phyloP scores from a whole-genome alignment of 148 eudicot genomes.

The Rhododendron simsii region DNA sequence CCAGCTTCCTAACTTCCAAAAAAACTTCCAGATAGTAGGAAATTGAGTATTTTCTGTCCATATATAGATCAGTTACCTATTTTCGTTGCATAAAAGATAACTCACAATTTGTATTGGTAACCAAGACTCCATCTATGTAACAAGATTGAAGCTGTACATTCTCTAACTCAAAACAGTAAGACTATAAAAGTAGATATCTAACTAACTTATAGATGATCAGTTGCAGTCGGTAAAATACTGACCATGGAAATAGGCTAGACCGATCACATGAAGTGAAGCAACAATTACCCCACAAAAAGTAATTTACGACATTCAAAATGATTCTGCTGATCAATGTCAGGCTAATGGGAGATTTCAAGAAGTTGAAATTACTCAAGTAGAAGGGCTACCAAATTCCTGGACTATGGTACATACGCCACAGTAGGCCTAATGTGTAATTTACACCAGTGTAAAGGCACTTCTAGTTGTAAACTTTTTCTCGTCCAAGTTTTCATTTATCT shows the following conservation, averaged over 20 bases:
- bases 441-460: not conserved
- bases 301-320: not conserved
- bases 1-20: not conserved
- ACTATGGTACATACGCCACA: not conserved
- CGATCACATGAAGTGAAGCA: slow-evolving; percentile 7
- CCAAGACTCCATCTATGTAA: not conserved
- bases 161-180: not conserved
- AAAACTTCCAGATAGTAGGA: not conserved
- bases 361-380: not conserved
- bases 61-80: not conserved
- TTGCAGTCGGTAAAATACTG: not conserved
- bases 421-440: not conserved
- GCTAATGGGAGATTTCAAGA: not conserved
- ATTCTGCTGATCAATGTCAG: not conserved
- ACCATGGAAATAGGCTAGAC: not conserved
- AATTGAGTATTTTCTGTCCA: not conserved
- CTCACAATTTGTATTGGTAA: not conserved
- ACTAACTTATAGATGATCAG: not conserved
- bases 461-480: not conserved
- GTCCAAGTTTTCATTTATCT: not conserved
- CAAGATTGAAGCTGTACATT: not conserved
- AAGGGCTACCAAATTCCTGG: not conserved
- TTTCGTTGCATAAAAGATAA: not conserved
- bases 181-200: not conserved
- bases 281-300: not conserved